These are phyloP conservation scores for Chlamydomonas sp. DNA, from an alignment of 139 green algal species.

Conservation along the genomic window DNA sequence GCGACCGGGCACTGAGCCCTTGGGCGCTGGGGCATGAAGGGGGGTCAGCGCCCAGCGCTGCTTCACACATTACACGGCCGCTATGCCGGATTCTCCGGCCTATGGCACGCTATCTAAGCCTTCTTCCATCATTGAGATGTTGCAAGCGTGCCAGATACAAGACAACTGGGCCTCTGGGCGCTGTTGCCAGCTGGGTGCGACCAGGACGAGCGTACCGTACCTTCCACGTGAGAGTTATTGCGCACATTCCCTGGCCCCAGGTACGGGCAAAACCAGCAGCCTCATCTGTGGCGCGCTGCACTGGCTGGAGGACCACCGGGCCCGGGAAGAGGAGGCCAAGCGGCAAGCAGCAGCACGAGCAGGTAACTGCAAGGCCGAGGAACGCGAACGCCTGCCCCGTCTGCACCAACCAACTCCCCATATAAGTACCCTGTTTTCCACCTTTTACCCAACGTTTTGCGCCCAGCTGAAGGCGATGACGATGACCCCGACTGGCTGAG, in stretches of 20 bases:
- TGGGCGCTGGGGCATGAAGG: too few species aligned
- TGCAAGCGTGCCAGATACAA: not conserved
- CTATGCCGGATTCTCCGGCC: too few species aligned
- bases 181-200: not conserved
- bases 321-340: constrained; percentile 4
- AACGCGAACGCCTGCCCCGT: too few species aligned
- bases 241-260: constrained; percentile 35
- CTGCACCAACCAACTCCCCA: too few species aligned
- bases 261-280: constrained; percentile 95
- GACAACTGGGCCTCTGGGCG: not conserved
- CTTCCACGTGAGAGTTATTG: too few species aligned
- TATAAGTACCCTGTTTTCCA: too few species aligned
- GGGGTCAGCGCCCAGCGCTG: too few species aligned
- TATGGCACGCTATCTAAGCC: not conserved
- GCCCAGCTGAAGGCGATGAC: not conserved
- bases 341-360: too few species aligned
- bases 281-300: constrained; percentile 87
- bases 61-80: too few species aligned
- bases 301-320: constrained; percentile 48
- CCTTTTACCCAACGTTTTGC: not conserved
- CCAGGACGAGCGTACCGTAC: too few species aligned
- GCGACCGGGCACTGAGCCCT: too few species aligned
- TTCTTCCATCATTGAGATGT: not conserved
- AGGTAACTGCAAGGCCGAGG: too few species aligned
- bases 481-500: constrained; percentile 57